These are phyloP conservation scores for Aspergillus asperescens DNA, from an alignment of 495 filamentous ascomycete species.

Conservation along the genomic window DNA sequence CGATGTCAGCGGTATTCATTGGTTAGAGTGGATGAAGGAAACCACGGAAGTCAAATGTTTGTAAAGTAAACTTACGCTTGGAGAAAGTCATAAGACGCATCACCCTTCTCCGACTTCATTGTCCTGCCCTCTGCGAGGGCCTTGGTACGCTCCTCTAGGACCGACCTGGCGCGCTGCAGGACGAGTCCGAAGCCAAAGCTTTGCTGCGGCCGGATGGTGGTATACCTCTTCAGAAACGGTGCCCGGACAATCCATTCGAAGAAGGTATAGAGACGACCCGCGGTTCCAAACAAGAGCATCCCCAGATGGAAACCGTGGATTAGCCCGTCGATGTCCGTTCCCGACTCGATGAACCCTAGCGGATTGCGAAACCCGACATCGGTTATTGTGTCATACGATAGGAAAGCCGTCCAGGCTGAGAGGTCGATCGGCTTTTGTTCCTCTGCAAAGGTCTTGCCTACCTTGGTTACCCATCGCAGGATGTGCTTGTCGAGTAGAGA, in stretches of 20 bases:
- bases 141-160: background rate
- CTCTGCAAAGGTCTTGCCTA: background rate
- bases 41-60: background rate
- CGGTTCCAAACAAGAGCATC: no score
- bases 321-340: background rate
- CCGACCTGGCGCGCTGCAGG: background rate
- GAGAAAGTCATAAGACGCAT: background rate
- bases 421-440: background rate
- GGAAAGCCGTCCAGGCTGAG: background rate
- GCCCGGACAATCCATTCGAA: no score
- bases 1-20: background rate
- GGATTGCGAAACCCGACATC: background rate
- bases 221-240: no score
- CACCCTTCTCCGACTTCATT: background rate
- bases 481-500: background rate
- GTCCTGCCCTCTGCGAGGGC: background rate
- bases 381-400: background rate
- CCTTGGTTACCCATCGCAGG: background rate
- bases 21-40: no score
- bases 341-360: background rate
- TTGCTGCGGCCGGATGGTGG: no score
- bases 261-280: no score
- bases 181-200: background rate
- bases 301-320: background rate
- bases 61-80: background rate